Base-by-base conservation (phyloP, 345 rosid species). In the Lepidium africanum region DNA sequence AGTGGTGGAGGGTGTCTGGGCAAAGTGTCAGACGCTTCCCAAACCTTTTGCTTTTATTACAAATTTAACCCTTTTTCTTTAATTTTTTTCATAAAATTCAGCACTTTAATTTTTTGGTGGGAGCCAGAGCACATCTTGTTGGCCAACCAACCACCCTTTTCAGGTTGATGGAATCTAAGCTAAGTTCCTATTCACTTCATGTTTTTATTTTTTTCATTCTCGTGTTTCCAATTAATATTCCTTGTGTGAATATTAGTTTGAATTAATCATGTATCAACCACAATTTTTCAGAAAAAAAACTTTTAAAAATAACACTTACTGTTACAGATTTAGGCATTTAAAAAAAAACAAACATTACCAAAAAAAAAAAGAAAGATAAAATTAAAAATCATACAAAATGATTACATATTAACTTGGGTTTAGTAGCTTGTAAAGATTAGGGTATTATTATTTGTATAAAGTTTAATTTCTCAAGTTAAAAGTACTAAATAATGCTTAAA, bases 51-150 rank as follows among this genome's bases (percentile, higher is more conserved):
- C 71, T n/a, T 73, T 73, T 73, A 73, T 65, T 49, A 58, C 71
- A 58, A 32, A 57, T 65, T 49, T 47, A 39, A 30, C 61, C 64
- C 60, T 30, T 65, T 71, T 56, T 8, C 15, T 71, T 46, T 47
- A 6, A 10, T 32, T 14, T 54, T 32, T n/a, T 14, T 59, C 35
- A 30, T 16, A 9, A 61, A 41, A 52, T 10, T 43, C 48, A 43
- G 6, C 47, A 1, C 40, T 42, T 65, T 12, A 1, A 7, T 5
- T 9, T 23, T 57, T 23, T 45, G 58, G 75, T 62, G 75, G 63
- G 75, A 53, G 63, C 75, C 65, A 72, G 76, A 47, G 65, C 71
- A 64, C 49, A 64, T 57, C 43, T 46, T 56, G 76, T 65, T 63
- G 59, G 65, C 76, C 76, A 72, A 72, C 71, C 38, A 64, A 56